A percentile compares a stretch with the other conserved stretches of the same genome.
Conservation (phyloP, 345 rosid genomes). For the Gossypium raimondii region DNA sequence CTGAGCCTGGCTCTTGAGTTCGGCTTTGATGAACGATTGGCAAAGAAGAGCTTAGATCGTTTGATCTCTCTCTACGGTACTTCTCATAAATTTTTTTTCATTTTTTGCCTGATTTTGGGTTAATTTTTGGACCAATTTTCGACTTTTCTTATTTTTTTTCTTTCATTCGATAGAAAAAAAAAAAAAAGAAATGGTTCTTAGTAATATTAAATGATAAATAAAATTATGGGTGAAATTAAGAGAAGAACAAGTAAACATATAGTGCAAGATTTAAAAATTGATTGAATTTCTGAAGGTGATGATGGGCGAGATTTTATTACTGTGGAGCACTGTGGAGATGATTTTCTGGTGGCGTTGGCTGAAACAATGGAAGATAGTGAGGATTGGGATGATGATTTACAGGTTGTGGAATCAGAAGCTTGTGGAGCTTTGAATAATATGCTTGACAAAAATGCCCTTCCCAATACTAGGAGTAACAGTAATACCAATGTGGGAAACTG, state of each 20-base stretch:
- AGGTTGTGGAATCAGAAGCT: conserved; percentile 62
- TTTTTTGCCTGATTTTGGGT: background rate
- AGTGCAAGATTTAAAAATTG: background rate
- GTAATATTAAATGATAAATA: background rate
- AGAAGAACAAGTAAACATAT: background rate
- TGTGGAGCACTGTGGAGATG: conserved; percentile 82
- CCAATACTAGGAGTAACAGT: conserved; percentile 14
- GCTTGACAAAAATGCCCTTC: conserved; percentile 34
- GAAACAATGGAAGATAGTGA: conserved; percentile 63
- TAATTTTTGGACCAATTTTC: background rate
- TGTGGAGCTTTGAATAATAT: conserved; percentile 61
- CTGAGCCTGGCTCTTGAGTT: conserved; percentile 59
- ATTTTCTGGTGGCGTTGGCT: conserved; percentile 76
- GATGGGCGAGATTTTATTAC: conserved; percentile 78
- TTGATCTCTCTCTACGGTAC: conserved; percentile 76
- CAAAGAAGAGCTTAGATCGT: conserved; percentile 54
- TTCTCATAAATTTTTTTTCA: background rate
- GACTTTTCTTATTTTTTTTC: background rate
- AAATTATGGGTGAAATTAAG: background rate
- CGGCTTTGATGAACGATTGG: conserved; percentile 70
- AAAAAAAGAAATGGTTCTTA: background rate
- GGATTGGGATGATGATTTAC: conserved; percentile 94
- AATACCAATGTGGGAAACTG: conserved; percentile 17
- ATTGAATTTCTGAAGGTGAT: conserved; percentile 43
- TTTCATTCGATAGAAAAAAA: background rate